Percentiles rank a stretch among this genome's conserved stretches.
Conservation (phyloP, 805 yeast species). For the Ogataea minuta region DNA sequence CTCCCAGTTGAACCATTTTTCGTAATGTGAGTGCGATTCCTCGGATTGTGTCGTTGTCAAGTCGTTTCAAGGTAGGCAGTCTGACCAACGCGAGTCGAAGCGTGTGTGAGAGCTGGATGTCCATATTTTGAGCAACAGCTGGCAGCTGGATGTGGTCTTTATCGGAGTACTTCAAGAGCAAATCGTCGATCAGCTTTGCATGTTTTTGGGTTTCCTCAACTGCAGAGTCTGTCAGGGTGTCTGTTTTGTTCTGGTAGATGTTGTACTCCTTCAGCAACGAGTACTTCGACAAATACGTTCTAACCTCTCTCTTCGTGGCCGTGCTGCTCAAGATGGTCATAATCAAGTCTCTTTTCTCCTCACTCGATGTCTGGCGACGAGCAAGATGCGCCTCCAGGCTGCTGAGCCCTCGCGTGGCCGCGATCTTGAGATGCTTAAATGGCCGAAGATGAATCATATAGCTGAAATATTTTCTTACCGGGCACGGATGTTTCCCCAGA, state of each 20-base stretch:
- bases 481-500: constrained; percentile 10
- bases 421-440: not conserved
- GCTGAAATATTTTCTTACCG: not conserved
- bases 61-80: constrained; percentile 40
- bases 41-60: constrained; percentile 34
- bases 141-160: constrained; percentile 9
- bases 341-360: constrained; percentile 66
- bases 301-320: constrained; percentile 91
- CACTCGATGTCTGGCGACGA: constrained; percentile 33
- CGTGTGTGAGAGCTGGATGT: constrained; percentile 35
- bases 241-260: constrained; percentile 28
- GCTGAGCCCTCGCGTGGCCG: constrained; percentile 11
- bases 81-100: constrained; percentile 57
- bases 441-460: constrained; percentile 1
- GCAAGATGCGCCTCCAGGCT: constrained; percentile 28
- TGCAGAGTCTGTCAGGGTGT: constrained; percentile 11
- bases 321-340: constrained; percentile 83
- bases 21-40: constrained; percentile 58
- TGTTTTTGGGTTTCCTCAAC: constrained; percentile 28
- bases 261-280: constrained; percentile 39
- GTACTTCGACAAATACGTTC: constrained; percentile 73
- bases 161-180: constrained; percentile 24
- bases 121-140: constrained; percentile 15
- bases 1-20: constrained; percentile 60
- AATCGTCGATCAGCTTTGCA: constrained; percentile 32